These are phyloP conservation scores for Coniferiporia weirii DNA, from an alignment of 1,284 basidiomycete species.

Conservation along the genomic window DNA sequence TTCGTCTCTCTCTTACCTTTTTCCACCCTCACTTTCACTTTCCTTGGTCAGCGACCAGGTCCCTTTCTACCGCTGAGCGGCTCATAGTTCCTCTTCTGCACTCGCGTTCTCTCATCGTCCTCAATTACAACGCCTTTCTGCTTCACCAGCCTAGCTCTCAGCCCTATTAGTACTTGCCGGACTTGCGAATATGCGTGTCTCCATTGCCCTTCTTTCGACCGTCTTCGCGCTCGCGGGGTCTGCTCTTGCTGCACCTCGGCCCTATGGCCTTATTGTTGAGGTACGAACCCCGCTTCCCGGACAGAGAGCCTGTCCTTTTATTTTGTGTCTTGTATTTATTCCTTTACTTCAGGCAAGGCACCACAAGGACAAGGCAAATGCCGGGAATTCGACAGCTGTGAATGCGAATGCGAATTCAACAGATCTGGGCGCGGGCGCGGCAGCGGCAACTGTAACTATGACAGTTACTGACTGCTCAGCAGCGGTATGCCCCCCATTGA, in stretches of 20 bases:
- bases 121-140: neutral
- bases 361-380: neutral
- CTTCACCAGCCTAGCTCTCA: conserved; percentile 19
- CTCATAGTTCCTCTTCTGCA: conserved; percentile 19
- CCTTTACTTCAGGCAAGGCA: neutral
- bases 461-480: neutral
- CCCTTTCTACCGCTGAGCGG: conserved; percentile 17
- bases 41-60: conserved; percentile 22
- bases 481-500: neutral
- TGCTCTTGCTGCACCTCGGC: conserved; percentile 25
- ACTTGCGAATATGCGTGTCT: conserved; percentile 20
- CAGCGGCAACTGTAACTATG: neutral
- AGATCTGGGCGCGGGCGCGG: neutral
- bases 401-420: neutral
- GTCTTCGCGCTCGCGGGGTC: conserved; percentile 23
- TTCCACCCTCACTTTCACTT: neutral
- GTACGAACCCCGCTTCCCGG: conserved; percentile 12
- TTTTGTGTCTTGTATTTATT: neutral
- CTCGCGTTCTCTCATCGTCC: neutral
- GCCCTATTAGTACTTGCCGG: conserved; percentile 19
- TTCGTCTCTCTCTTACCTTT: conserved; percentile 4
- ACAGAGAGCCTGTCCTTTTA: neutral
- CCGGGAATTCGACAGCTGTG: neutral
- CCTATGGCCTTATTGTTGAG: conserved; percentile 21
- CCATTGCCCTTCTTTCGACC: conserved; percentile 6